Evolutionary conservation across 2,329 filamentous ascomycete genomes (phyloP).

Genomic region (Fusarium musae): DNA sequence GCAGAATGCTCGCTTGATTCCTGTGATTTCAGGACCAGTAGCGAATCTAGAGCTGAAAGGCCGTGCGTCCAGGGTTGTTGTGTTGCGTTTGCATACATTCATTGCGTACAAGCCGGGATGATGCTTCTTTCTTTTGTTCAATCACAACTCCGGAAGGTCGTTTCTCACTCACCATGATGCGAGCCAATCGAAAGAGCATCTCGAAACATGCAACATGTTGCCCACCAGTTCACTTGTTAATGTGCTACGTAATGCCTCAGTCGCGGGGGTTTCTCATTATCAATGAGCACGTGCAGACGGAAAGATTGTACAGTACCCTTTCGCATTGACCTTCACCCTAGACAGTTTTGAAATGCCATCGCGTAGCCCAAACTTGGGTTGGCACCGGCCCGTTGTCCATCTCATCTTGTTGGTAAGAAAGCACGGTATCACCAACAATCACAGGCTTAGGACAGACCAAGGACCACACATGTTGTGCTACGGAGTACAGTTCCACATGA

Average conservation of each 20-base stretch:
- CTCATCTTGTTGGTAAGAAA: neutral
- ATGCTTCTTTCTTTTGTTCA: conserved; percentile 43
- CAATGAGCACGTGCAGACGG: neutral
- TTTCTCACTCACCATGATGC: conserved; percentile 31
- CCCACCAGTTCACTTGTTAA: conserved; percentile 29
- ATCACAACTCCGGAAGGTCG: conserved; percentile 40
- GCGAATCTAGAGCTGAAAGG: conserved; percentile 13
- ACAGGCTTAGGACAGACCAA: neutral
- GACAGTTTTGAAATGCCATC: neutral
- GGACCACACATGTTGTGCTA: neutral
- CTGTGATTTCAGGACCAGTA: conserved; percentile 6
- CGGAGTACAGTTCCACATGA: neutral
- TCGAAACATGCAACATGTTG: conserved; percentile 26
- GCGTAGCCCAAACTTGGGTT: neutral
- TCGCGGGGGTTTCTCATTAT: conserved; percentile 16
- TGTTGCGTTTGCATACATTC: conserved; percentile 25
- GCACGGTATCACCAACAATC: neutral
- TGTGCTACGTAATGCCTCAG: conserved; percentile 7
- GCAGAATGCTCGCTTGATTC: conserved; percentile 19
- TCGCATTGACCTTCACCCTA: conserved; percentile 6
- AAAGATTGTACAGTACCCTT: neutral
- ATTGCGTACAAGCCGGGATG: conserved; percentile 40
- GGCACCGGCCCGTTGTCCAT: neutral
- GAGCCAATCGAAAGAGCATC: conserved; percentile 35
- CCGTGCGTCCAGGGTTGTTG: conserved; percentile 23